Base-by-base conservation (phyloP, 495 filamentous ascomycete species). In the Penicillium dipodomyicola region DNA sequence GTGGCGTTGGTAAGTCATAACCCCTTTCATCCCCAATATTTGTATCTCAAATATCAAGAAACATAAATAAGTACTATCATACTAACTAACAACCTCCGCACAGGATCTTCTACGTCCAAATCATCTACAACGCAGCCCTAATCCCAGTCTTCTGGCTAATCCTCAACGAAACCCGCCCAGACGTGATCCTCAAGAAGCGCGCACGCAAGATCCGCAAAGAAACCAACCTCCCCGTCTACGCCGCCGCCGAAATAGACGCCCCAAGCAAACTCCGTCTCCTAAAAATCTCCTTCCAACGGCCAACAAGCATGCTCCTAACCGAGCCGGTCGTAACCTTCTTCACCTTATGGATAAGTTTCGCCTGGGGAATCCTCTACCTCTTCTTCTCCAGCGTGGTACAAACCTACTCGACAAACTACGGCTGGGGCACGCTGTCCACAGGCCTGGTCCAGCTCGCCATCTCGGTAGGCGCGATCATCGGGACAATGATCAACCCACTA, bases 191-290 rank as follows among this genome's bases (percentile, higher is more conserved):
- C 10, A 77, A 78, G 2, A 62, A 70, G 5, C 80, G 87, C 14
- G 88, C 88, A 7, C 78, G 76, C 56, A 85, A 84, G 59, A 70
- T 91, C 30, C 78, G 87, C 17, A 72, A 80, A 35, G 65, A 81
- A 49, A 90, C 87, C 1, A 84, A 85, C 2, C 66, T 65, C 2
- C 64, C 67, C 0, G 63, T 76, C 29, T 77, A 75, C 52, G 73
- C 74, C 1, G 58, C 64, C 6, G 58, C 64, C 1, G 74, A 77
- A 32, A 27, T 77, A 47, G 56, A 64, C 41, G 50, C 63, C 15
- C 49, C 60, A 6, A 68, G 58, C 61, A 54, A 62, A 23, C 56
- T 57, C 37, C 52, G 60, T 10, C 51, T 71, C 5, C 48, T 76
- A 5, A 58, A 68, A 19, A 52, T 71, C 11, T 73, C 77, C 11